Base-by-base conservation (phyloP, 768 basidiomycete genomes). In the Tulasnella sp. region DNA sequence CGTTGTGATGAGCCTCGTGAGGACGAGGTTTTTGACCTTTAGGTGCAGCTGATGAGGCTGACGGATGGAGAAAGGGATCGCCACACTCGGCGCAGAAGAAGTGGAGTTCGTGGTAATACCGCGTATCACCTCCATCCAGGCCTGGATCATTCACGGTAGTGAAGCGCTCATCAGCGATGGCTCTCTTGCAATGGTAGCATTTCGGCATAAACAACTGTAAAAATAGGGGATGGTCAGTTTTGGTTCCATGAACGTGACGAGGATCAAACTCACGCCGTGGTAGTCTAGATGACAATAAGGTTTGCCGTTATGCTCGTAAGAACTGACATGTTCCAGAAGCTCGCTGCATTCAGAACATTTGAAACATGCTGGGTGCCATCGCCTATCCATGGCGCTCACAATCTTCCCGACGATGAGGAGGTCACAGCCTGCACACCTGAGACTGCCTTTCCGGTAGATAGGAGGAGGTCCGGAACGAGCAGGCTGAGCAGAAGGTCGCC, bases 81-180 rank as follows among this genome's bases (percentile, higher is more conserved):
- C 97, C 97, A 82, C 97, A 99, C 83, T 98, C 96, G 2, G 95
- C 90, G 83, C 97, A 99, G 88, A 98, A 99, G 86, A 99, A 99
- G 85, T 99, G 97, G 73, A 95, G 93, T 80, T 96, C 94, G 85
- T 99, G 97, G 83, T 99, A 99, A 73, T 92, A 91, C 70, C 94
- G 89, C 16, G 67, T 76, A 83, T 89, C 85, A 3, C 80, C 80
- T 32, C 90, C 93, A 39, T 46, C 46, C 0, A 98, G 89, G 0
- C 90, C 90, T 0, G 91, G 89, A 82, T 98, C 95, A 80, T 94
- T 91, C 73, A 99, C 88, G n/a, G 95, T 96, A 82, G 99, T 95
- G 83, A 96, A 99, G n/a, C 94, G 90, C 82, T 96, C 92, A 82
- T 98, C 97, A 40, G 96, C 91, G 81, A 99, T 99, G 1, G 96